These are phyloP conservation scores for Selaginella tamariscina DNA, from an alignment of 75 land plant species.

Conservation along the genomic window DNA sequence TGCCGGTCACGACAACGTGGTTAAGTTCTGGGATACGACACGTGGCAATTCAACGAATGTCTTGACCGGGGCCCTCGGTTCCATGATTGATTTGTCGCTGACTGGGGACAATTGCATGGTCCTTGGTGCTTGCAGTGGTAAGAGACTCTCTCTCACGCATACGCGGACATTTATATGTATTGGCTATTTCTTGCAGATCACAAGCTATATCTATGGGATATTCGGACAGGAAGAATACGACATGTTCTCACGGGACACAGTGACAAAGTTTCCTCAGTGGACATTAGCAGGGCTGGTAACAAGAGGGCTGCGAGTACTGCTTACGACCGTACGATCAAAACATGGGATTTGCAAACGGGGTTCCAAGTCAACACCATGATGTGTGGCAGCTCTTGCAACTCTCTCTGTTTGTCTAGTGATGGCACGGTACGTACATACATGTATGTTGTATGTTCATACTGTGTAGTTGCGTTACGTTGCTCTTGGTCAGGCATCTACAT, in stretches of 20 bases:
- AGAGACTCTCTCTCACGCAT: constrained; percentile 83
- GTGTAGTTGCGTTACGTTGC: no score
- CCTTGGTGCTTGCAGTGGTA: constrained; percentile 72
- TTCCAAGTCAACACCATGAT: constrained; percentile 67
- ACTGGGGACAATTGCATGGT: constrained; percentile 60
- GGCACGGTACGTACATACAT: no score
- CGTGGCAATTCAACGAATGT: constrained; percentile 29
- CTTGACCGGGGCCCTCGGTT: constrained; percentile 63
- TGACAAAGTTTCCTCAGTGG: constrained; percentile 82
- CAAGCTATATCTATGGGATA: constrained; percentile 82
- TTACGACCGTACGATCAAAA: constrained; percentile 77
- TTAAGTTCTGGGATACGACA: constrained; percentile 65
- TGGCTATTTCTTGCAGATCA: no score
- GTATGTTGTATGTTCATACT: no score
- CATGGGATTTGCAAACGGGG: constrained; percentile 86
- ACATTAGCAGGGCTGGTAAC: constrained; percentile 52
- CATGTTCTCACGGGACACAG: constrained; percentile 87
- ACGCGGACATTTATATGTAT: no score
- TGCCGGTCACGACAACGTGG: constrained; percentile 69
- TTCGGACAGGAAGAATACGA: constrained; percentile 47
- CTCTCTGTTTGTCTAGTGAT: constrained; percentile 62
- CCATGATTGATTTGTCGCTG: constrained; percentile 69
- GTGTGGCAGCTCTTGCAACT: constrained; percentile 72
- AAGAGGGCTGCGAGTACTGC: constrained; percentile 64
- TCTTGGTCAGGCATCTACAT: no score